Percentiles rank a stretch among this genome's conserved stretches.
These are phyloP conservation scores for Tetrastigma voinierianum DNA, from an alignment of 164 flowering plant species.

Conservation along the genomic window DNA sequence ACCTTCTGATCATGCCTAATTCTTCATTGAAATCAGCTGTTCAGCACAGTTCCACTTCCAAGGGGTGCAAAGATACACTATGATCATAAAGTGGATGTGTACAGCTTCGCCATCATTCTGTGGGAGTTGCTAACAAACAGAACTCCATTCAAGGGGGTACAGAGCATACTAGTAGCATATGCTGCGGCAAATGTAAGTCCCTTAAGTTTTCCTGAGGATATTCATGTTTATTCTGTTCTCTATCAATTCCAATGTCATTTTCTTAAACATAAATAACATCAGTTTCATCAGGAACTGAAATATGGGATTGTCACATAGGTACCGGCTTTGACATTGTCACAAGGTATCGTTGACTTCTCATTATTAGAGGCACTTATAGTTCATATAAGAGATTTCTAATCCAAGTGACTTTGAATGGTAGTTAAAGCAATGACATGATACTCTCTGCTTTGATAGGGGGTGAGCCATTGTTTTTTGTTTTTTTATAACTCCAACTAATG, in stretches of 20 bases:
- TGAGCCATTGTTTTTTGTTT: too few relatives aligned
- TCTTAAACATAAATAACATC: not conserved
- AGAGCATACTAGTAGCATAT: slow-evolving; percentile 48
- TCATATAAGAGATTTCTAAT: too few relatives aligned
- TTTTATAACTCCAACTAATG: too few relatives aligned
- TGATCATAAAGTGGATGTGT: slow-evolving; percentile 68
- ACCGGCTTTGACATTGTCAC: too few relatives aligned
- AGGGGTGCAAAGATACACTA: slow-evolving; percentile 54
- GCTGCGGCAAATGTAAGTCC: slow-evolving; percentile 44
- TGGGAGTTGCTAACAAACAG: slow-evolving; percentile 67
- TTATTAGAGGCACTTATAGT: too few relatives aligned
- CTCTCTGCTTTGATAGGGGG: too few relatives aligned
- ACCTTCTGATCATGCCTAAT: not conserved
- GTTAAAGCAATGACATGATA: too few relatives aligned
- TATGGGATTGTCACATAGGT: too few relatives aligned
- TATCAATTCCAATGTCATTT: not conserved
- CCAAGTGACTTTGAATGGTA: too few relatives aligned
- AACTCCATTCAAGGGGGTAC: slow-evolving; percentile 57
- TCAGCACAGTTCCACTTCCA: slow-evolving; percentile 36
- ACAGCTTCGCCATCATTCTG: slow-evolving; percentile 66
- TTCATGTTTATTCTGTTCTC: not conserved
- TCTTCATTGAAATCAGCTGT: slow-evolving; percentile 38
- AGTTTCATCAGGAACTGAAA: too few relatives aligned
- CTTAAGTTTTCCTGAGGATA: not conserved
- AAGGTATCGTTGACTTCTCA: too few relatives aligned